Percentiles rank a stretch among this genome's conserved stretches.
Conservation (phyloP, 179 eudicot species). For the Heliamphora pulchella region DNA sequence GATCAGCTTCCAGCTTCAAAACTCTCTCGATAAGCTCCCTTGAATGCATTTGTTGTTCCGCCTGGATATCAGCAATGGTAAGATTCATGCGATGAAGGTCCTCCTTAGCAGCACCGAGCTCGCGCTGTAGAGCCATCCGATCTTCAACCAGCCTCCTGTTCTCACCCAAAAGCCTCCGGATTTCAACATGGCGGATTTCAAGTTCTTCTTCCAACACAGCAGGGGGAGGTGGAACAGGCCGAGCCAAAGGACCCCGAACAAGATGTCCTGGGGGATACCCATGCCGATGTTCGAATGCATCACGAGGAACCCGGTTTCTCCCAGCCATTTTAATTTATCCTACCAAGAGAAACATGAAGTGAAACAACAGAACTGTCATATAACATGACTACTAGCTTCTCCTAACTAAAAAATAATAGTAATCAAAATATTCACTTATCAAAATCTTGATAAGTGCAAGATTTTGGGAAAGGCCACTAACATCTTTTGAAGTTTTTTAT, state of each 20-base stretch:
- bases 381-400: neutral
- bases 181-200: slow-evolving; percentile 69
- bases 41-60: slow-evolving; percentile 62
- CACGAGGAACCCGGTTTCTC: slow-evolving; percentile 67
- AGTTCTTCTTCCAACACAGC: slow-evolving; percentile 91
- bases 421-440: too few species aligned
- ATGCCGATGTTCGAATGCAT: slow-evolving; percentile 58
- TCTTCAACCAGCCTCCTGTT: slow-evolving; percentile 83
- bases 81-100: slow-evolving; percentile 71
- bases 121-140: slow-evolving; percentile 60
- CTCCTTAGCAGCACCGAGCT: slow-evolving; percentile 67
- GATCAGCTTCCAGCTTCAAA: slow-evolving; percentile 79
- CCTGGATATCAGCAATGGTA: slow-evolving; percentile 56
- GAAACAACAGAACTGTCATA: neutral
- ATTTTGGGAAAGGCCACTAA: too few species aligned
- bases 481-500: too few species aligned
- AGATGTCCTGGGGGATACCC: slow-evolving; percentile 51
- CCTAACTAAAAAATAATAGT: neutral
- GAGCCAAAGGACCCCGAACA: slow-evolving; percentile 50
- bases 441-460: too few species aligned
- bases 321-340: slow-evolving; percentile 57
- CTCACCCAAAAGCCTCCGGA: slow-evolving; percentile 73
- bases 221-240: slow-evolving; percentile 72
- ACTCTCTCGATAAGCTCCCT: slow-evolving; percentile 85
- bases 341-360: neutral